A percentile compares a stretch with the other conserved stretches of the same genome.
Evolutionary conservation across 2,329 filamentous ascomycete species (phyloP).

Genomic region (Spiromastix sp.): DNA sequence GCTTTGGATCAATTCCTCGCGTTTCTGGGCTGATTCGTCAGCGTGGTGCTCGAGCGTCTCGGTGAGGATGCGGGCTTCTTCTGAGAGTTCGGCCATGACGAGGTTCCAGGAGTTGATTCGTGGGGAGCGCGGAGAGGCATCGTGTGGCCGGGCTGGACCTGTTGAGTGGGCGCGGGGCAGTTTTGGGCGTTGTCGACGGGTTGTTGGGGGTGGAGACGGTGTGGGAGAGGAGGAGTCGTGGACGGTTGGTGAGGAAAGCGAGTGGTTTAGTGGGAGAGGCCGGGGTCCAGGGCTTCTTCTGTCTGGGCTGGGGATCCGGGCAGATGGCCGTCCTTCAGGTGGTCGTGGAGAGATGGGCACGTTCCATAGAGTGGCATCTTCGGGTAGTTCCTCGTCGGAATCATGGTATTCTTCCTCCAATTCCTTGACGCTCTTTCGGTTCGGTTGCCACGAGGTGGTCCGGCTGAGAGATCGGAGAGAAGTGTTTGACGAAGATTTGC

Average conservation of each 20-base stretch:
- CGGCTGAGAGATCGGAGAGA: conserved; percentile 17
- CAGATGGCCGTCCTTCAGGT: conserved; percentile 28
- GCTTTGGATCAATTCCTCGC: conserved; percentile 38
- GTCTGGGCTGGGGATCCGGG: conserved; percentile 33
- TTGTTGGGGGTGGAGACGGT: conserved; percentile 17
- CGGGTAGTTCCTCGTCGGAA: conserved; percentile 40
- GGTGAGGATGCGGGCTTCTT: conserved; percentile 50
- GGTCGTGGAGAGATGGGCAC: conserved; percentile 39
- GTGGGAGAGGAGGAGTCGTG: conserved; percentile 19
- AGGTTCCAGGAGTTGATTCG: conserved; percentile 50
- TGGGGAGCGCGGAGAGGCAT: conserved; percentile 28
- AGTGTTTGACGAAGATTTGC: conserved; percentile 10
- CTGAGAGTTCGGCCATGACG: conserved; percentile 46
- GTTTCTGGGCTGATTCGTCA: conserved; percentile 35
- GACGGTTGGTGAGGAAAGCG: conserved; percentile 18
- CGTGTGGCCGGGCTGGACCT: conserved; percentile 16
- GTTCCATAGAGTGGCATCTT: conserved; percentile 41
- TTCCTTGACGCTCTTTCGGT: conserved; percentile 37
- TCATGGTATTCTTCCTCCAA: conserved; percentile 41
- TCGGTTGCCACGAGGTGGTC: conserved; percentile 33
- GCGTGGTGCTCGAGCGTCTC: conserved; percentile 50
- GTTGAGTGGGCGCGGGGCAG: conserved; percentile 25
- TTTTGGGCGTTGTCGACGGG: conserved; percentile 19
- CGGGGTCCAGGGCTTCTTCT: conserved; percentile 27
- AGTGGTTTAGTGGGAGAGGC: conserved; percentile 34